A percentile compares a stretch with the other conserved stretches of the same genome.
These are phyloP conservation scores for Thozetella sp. DNA, from an alignment of 495 filamentous ascomycete genomes.

Conservation along the genomic window DNA sequence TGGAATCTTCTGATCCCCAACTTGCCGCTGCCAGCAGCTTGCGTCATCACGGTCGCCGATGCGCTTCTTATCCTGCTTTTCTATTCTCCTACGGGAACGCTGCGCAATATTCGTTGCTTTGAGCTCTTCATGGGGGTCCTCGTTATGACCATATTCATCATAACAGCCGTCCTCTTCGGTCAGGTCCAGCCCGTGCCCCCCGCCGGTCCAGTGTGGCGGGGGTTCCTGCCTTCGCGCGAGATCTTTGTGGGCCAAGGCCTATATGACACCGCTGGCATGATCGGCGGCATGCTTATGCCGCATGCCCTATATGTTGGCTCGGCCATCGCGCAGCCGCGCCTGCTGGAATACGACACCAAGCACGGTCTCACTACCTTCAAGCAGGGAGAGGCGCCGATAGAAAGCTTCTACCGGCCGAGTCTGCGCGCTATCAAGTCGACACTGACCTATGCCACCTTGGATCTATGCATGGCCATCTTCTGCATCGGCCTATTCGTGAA, in stretches of 20 bases:
- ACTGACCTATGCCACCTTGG: constrained; percentile 69
- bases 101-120: constrained; percentile 15
- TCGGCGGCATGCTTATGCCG: constrained; percentile 17
- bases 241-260: constrained; percentile 15
- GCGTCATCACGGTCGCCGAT: constrained; percentile 14
- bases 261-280: constrained; percentile 13
- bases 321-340: constrained; percentile 5
- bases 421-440: constrained; percentile 69
- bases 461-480: constrained; percentile 66
- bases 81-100: constrained; percentile 13
- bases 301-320: constrained; percentile 19
- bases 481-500: constrained; percentile 82
- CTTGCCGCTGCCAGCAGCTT: constrained; percentile 15
- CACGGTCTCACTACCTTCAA: background rate
- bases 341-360: constrained; percentile 15
- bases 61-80: constrained; percentile 17
- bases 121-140: constrained; percentile 12
- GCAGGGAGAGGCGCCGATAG: constrained; percentile 33
- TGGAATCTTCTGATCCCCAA: constrained; percentile 17
- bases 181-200: constrained; percentile 9
- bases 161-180: constrained; percentile 10
- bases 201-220: constrained; percentile 9
- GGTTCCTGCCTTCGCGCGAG: constrained; percentile 13
- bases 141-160: constrained; percentile 14
- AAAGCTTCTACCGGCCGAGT: constrained; percentile 61